Evolutionary conservation across 768 basidiomycete species (phyloP), one percentile per base, ranked within the genome.

Genomic region (Lactarius sp.): DNA sequence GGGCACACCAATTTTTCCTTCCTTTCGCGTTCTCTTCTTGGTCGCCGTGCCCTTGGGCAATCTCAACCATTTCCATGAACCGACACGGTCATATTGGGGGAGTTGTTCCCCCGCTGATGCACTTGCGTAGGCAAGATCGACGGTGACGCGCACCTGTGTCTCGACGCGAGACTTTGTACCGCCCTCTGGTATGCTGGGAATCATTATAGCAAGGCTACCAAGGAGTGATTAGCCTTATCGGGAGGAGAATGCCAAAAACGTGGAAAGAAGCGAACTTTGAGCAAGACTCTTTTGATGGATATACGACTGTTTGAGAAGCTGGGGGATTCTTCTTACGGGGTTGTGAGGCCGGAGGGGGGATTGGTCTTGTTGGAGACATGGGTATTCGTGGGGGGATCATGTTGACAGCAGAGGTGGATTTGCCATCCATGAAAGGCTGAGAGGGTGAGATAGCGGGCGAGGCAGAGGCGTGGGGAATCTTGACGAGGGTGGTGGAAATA

Each of bases 141-240:
- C 79, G 3, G 87, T 84, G 46, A 95, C 83, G 71, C 93, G 86
- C 54, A 96, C 86, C 78, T 96, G 94, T 3, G 94, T 96, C 74
- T 96, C 94, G n/a, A 96, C 94, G 39, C 94, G 84, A 52, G 90
- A 93, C 75, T 96, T 95, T 14, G 93, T 87, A 31, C 93, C 94
- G 50, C 79, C 77, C 69, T 85, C 83, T 6, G 94, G 92, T 59
- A 96, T 85, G 70, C 85, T 92, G 22, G 92, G 90, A 49, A 92
- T 85, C 72, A 92, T 79, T 61, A 96, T 88, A 31, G 90, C 82
- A 60, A 94, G 81, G 70, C 92, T 93, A 69, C 18, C 41, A 27
- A 56, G 42, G 22, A 46, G 55, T 33, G 27, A 42, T 62, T 37
- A 27, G 27, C 47, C 27, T 44, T 6, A 33, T 31, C 44, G 13